A percentile compares a stretch with the other conserved stretches of the same genome.
Conservation (phyloP, 306 rosid species). For the Citrullus colocynthis region DNA sequence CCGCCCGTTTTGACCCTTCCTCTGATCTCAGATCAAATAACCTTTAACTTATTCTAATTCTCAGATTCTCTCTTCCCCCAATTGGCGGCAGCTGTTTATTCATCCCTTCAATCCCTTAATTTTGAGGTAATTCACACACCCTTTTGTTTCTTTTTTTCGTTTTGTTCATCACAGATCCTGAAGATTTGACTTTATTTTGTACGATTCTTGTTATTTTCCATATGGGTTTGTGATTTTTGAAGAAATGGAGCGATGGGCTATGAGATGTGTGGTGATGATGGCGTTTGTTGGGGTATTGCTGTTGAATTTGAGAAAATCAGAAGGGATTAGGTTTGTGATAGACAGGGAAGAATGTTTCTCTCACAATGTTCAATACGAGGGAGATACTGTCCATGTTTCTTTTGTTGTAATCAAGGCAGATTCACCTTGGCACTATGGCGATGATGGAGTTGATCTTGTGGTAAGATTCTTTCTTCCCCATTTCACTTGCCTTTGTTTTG, state of each 20-base stretch:
- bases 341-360: slow-evolving; percentile 84
- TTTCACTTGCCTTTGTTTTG: neutral
- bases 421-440: slow-evolving; percentile 51
- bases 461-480: slow-evolving; percentile 19
- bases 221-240: slow-evolving; percentile 19
- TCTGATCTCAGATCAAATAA: neutral
- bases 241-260: slow-evolving; percentile 15
- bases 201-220: slow-evolving; percentile 4
- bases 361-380: slow-evolving; percentile 62
- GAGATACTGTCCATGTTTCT: slow-evolving; percentile 74
- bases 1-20: neutral
- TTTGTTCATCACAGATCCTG: neutral
- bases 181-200: neutral
- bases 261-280: slow-evolving; percentile 21
- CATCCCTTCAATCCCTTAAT: neutral
- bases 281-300: slow-evolving; percentile 19
- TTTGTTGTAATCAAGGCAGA: slow-evolving; percentile 84
- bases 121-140: neutral
- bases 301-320: slow-evolving; percentile 25
- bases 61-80: neutral
- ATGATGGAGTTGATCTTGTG: slow-evolving; percentile 78
- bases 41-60: neutral
- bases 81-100: neutral
- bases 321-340: slow-evolving; percentile 65
- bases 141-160: neutral